A percentile compares a stretch with the other conserved stretches of the same genome.
These are phyloP conservation scores for Clarireedia hainanense DNA, from an alignment of 2,329 filamentous ascomycete species.

Conservation along the genomic window DNA sequence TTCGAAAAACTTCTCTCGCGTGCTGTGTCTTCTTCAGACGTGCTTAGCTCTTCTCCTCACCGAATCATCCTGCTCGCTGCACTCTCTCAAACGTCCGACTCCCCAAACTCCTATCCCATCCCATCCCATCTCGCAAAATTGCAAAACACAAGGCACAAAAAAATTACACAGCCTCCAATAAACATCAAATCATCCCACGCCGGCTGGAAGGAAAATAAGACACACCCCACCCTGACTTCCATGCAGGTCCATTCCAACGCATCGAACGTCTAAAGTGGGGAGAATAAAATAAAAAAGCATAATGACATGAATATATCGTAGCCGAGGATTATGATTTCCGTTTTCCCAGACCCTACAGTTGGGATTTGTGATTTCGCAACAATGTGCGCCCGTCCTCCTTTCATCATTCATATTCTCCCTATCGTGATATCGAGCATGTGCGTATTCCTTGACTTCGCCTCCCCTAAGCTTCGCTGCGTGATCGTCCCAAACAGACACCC, in stretches of 20 bases:
- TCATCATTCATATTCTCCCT: too few species aligned
- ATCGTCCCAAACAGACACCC: too few species aligned
- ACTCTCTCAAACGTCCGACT: neutral
- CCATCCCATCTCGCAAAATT: neutral
- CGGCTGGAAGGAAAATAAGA: neutral
- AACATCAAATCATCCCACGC: neutral
- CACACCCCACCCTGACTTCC: neutral
- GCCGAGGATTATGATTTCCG: neutral
- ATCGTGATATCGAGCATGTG: too few species aligned
- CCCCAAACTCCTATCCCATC: neutral
- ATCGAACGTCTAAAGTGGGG: neutral
- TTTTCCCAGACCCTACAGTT: neutral
- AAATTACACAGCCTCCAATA: neutral
- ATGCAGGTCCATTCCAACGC: neutral
- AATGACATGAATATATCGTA: neutral
- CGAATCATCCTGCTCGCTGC: too few species aligned
- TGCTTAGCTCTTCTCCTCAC: neutral
- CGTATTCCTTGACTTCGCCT: too few species aligned
- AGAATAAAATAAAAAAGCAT: constrained; percentile 1
- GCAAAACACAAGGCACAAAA: too few species aligned
- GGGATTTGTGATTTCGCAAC: neutral
- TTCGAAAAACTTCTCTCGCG: neutral
- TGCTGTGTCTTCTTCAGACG: neutral
- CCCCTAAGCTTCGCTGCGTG: too few species aligned
- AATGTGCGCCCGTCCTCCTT: neutral